These are phyloP conservation scores for Ogataea thermomethanolica DNA, from an alignment of 805 yeast genomes.

Conservation along the genomic window DNA sequence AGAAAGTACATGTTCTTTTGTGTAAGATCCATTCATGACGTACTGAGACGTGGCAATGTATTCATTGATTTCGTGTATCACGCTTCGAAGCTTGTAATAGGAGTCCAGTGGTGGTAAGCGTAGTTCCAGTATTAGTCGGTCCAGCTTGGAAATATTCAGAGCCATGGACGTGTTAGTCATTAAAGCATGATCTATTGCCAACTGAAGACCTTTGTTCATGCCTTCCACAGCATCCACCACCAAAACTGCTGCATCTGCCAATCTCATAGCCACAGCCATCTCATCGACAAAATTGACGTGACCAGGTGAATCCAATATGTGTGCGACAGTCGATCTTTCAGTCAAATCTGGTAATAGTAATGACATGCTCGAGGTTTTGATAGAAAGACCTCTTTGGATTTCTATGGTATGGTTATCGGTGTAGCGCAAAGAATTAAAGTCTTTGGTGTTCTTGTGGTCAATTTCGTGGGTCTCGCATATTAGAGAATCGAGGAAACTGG, in stretches of 20 bases:
- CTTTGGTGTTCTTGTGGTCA: slow-evolving; percentile 29
- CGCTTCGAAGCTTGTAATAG: slow-evolving; percentile 59
- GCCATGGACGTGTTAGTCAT: slow-evolving; percentile 48
- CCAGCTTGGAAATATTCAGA: slow-evolving; percentile 76
- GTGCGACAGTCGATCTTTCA: slow-evolving; percentile 54
- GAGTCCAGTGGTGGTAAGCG: slow-evolving; percentile 72
- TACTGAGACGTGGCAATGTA: slow-evolving; percentile 36
- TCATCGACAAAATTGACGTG: slow-evolving; percentile 85
- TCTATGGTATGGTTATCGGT: slow-evolving; percentile 74
- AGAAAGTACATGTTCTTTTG: slow-evolving; percentile 38
- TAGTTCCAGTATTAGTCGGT: slow-evolving; percentile 77
- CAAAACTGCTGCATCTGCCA: slow-evolving; percentile 63
- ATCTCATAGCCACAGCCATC: slow-evolving; percentile 48
- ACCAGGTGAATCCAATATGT: slow-evolving; percentile 87
- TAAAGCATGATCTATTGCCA: slow-evolving; percentile 51
- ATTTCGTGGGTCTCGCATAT: slow-evolving; percentile 63
- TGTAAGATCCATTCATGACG: slow-evolving; percentile 23
- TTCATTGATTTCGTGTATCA: slow-evolving; percentile 62
- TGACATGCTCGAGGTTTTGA: slow-evolving; percentile 60
- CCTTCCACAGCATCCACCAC: slow-evolving; percentile 90
- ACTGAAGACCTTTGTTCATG: slow-evolving; percentile 52
- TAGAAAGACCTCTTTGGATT: slow-evolving; percentile 62
- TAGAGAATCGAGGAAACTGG: slow-evolving; percentile 68
- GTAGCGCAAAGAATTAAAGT: slow-evolving; percentile 52
- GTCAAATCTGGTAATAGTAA: slow-evolving; percentile 51